Evolutionary conservation across 1,139 yeast genomes (phyloP).

Genomic region (Kodamaea alishanica): DNA sequence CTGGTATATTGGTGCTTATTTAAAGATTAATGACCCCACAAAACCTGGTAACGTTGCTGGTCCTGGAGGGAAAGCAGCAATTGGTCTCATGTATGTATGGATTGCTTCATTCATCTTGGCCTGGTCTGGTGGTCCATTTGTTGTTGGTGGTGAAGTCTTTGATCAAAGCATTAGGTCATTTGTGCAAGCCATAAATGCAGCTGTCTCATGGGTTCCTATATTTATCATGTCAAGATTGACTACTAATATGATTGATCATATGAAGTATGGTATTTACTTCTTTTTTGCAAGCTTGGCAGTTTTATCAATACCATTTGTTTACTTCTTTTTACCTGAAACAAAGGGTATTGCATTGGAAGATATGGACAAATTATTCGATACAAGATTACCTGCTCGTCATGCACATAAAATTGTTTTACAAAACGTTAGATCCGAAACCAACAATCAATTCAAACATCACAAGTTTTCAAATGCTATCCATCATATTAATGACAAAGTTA

Average conservation of each 20-base stretch:
- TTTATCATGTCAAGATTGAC: slow-evolving; percentile 41
- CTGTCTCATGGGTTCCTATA: slow-evolving; percentile 42
- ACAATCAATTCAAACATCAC: not conserved
- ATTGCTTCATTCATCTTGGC: slow-evolving; percentile 41
- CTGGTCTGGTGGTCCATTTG: slow-evolving; percentile 47
- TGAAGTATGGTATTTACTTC: slow-evolving; percentile 41
- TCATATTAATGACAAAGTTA: too few relatives aligned
- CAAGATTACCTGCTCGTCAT: slow-evolving; percentile 12
- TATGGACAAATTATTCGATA: slow-evolving; percentile 39
- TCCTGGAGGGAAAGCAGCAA: slow-evolving; percentile 43
- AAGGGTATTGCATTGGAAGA: slow-evolving; percentile 43
- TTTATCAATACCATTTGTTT: slow-evolving; percentile 34
- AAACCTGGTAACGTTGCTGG: slow-evolving; percentile 35
- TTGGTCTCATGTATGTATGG: slow-evolving; percentile 44
- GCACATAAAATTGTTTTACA: slow-evolving; percentile 14
- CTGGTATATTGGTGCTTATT: slow-evolving; percentile 44
- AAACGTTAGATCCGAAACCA: slow-evolving; percentile 7
- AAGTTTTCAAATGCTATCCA: too few relatives aligned
- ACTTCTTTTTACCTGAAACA: slow-evolving; percentile 38
- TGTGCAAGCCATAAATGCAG: slow-evolving; percentile 43
- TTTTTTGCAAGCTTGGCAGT: slow-evolving; percentile 37
- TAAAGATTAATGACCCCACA: slow-evolving; percentile 38
- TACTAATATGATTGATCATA: slow-evolving; percentile 37
- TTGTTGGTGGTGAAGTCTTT: slow-evolving; percentile 41
- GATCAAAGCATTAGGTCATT: slow-evolving; percentile 42